phyloP scores from a whole-genome alignment of 2,329 filamentous ascomycete genomes.

The Cladophialophora carrionii region DNA sequence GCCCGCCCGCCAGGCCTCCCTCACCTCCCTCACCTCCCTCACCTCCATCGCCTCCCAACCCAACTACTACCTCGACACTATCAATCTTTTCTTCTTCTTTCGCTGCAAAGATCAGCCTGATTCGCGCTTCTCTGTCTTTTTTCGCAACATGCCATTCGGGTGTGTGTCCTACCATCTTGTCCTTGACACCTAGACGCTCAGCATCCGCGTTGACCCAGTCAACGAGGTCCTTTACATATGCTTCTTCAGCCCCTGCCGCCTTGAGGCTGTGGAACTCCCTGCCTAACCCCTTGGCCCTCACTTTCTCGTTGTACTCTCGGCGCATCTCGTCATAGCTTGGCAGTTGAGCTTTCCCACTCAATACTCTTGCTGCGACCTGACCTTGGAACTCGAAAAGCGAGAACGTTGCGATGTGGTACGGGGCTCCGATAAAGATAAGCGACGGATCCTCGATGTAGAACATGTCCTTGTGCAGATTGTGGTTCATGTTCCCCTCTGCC shows the following conservation, averaged over 20 bases:
- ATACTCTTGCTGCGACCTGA: constrained; percentile 61
- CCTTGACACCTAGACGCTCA: constrained; percentile 18
- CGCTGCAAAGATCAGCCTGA: constrained; percentile 15
- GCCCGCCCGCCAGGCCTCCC: background rate
- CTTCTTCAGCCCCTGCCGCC: constrained; percentile 41
- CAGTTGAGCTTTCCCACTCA: constrained; percentile 56
- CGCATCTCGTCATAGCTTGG: constrained; percentile 50
- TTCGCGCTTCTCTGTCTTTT: constrained; percentile 17
- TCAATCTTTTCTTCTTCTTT: constrained; percentile 1
- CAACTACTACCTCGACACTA: constrained; percentile 3
- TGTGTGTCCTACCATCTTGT: constrained; percentile 33
- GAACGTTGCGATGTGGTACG: constrained; percentile 69
- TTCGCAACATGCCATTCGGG: constrained; percentile 27
- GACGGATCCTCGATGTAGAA: constrained; percentile 71
- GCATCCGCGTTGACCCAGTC: constrained; percentile 43
- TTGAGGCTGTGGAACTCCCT: constrained; percentile 47
- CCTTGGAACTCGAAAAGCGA: constrained; percentile 72
- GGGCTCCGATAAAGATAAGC: constrained; percentile 66
- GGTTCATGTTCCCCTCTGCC: constrained; percentile 61
- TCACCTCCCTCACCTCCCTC: background rate
- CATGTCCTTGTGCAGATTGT: constrained; percentile 72
- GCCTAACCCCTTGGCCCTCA: constrained; percentile 41
- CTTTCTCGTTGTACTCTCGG: constrained; percentile 40
- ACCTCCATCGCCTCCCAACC: background rate
- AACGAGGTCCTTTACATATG: constrained; percentile 44